Evolutionary conservation across 1,139 yeast species (phyloP).

Genomic region (Zhuliangozyma blackwelliae): DNA sequence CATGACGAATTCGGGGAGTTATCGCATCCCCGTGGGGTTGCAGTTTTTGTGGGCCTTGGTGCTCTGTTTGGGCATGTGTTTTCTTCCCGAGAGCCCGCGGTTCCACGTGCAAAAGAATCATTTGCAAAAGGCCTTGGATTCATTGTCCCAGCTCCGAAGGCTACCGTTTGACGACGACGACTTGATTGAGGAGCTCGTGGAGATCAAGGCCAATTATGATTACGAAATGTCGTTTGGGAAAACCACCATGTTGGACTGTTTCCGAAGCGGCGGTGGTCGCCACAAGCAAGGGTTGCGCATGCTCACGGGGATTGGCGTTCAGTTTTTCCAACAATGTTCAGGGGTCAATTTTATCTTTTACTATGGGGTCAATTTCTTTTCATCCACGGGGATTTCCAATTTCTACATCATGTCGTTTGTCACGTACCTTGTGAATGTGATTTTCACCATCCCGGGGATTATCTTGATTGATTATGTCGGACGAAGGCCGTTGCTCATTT

Average conservation of each 20-base stretch:
- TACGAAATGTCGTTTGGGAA: conserved; percentile 65
- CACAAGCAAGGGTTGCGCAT: conserved; percentile 61
- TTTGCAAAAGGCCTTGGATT: conserved; percentile 51
- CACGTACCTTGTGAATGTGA: conserved; percentile 69
- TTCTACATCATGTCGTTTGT: conserved; percentile 64
- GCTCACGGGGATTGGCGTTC: conserved; percentile 65
- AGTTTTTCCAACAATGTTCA: conserved; percentile 70
- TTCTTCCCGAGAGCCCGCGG: conserved; percentile 73
- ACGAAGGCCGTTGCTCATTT: conserved; percentile 53
- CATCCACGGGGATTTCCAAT: conserved; percentile 54
- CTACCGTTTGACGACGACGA: conserved; percentile 53
- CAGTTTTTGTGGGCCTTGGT: conserved; percentile 67
- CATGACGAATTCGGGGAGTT: conserved; percentile 52
- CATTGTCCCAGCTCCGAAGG: conserved; percentile 39
- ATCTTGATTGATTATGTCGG: conserved; percentile 65
- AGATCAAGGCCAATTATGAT: conserved; percentile 73
- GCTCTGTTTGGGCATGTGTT: conserved; percentile 59
- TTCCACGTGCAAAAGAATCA: conserved; percentile 62
- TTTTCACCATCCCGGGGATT: conserved; percentile 68
- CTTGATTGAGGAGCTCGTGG: conserved; percentile 69
- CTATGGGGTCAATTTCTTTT: conserved; percentile 72
- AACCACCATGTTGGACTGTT: conserved; percentile 56
- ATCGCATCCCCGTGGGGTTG: conserved; percentile 70
- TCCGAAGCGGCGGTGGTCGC: conserved; percentile 61
- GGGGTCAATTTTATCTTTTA: conserved; percentile 79